A percentile compares a stretch with the other conserved stretches of the same genome.
Conservation (phyloP, 2,329 filamentous ascomycete species). For the Aspergillus amoenus region DNA sequence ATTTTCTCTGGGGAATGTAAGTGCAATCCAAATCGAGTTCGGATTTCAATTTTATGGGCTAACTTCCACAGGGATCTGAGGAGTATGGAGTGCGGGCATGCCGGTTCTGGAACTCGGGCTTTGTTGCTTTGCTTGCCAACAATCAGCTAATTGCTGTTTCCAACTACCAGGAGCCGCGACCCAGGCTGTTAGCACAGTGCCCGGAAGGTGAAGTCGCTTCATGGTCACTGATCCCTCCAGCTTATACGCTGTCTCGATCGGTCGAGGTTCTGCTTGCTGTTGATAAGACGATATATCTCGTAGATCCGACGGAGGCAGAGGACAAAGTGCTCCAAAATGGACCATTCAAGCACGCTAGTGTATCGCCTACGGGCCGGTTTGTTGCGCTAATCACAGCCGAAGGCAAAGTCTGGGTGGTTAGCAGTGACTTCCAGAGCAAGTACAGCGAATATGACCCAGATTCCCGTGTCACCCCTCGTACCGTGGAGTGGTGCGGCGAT, state of each 20-base stretch:
- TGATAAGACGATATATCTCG: conserved; percentile 76
- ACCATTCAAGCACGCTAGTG: conserved; percentile 84
- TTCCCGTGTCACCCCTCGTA: conserved; percentile 79
- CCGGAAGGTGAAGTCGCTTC: conserved; percentile 79
- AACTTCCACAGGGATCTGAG: conserved; percentile 64
- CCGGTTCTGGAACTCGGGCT: conserved; percentile 87
- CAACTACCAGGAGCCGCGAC: conserved; percentile 85
- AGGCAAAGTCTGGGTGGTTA: conserved; percentile 87
- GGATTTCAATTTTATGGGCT: background rate
- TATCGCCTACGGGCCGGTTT: conserved; percentile 87
- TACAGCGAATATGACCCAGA: conserved; percentile 89
- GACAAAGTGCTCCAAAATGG: conserved; percentile 89
- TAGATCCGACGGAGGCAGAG: conserved; percentile 86
- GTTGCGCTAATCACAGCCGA: conserved; percentile 83
- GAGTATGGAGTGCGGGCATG: conserved; percentile 85
- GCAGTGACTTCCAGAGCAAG: conserved; percentile 89
- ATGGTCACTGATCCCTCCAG: conserved; percentile 86
- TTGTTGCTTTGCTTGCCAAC: conserved; percentile 87
- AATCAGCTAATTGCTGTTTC: conserved; percentile 85
- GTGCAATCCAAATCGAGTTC: conserved; percentile 5
- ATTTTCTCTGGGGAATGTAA: conserved; percentile 80
- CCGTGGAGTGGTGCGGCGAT: conserved; percentile 94
- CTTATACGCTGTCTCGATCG: conserved; percentile 83
- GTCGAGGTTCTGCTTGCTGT: conserved; percentile 91
- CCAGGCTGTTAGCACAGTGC: conserved; percentile 73